Base-by-base conservation (phyloP, 2,329 filamentous ascomycete species). In the Sporothrix mexicana region DNA sequence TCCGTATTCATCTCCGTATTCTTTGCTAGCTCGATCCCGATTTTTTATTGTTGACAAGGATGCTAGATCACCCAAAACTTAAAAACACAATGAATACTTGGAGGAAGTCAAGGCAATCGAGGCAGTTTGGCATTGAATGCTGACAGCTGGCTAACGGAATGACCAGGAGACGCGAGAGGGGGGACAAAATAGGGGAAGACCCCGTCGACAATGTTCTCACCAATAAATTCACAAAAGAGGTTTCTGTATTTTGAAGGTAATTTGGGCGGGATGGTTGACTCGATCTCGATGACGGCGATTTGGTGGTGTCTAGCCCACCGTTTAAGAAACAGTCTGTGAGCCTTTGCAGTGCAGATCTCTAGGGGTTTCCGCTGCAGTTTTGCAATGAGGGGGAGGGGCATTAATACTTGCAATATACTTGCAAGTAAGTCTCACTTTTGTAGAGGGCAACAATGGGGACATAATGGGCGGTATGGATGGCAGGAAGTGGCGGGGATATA, bases 241-340 rank as follows among this genome's bases (percentile, higher is more conserved):
- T 36, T 15, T 8, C 15, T 17, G 13, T n/a, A 3, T 51, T 25
- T 7, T 36, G 30, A 36, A 36, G 30, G 30, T 2, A 36, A 36
- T 36, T 36, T 43, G 59, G 59, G 36, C 17, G 30, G 43, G 15
- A 30, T 20, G 45, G 2, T 4, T 17, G 23, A 13, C 23, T 67
- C 25, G 25, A 67, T 67, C 64, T 67, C 45, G 64, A 67, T 67
- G 23, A 20, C 64, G 3, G 41, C 15, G 45, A 67, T 67, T 36
- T 66, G 23, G 61, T 66, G 41, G 45, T 67, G 45, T 49, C 45
- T 51, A 51, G 47, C 23, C 45, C 13, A 15, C 62, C 43, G 30
- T 30, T 23, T 67, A 25, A 45, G 15, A 30, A 20, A 67, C 43
- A 47, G 12, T 51, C 59, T 5, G 23, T n/a, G 7, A 30, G 64